Base-by-base conservation (phyloP, 2,329 filamentous ascomycete genomes). In the Epichloe sylvatica region DNA sequence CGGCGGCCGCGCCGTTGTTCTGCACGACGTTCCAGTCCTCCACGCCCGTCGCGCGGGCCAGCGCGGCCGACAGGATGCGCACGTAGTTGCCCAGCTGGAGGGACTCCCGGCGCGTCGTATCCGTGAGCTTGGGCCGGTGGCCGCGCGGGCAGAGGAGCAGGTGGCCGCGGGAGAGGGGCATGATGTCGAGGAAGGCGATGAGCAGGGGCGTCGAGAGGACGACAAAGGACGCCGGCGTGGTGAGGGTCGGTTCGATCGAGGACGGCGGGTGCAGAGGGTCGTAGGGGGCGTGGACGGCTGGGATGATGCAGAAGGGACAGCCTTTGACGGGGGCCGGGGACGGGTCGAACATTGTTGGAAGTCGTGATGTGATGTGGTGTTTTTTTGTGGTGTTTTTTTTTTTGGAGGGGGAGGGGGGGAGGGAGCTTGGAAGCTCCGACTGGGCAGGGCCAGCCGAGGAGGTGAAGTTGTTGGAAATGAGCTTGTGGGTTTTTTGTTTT, bases 1-100 rank as follows among this genome's bases (percentile, higher is more conserved):
- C 89, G 2, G 91, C 91, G 34, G 88, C 80, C 3, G 82, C 82
- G 15, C 91, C 88, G 59, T 96, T 97, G 64, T 97, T 97, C 70
- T 97, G 91, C 49, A 97, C 87, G 33, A 97, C 81, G 66, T 98
- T 98, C 84, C 91, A 97, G 68, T 96, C 90, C 46, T 73, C 74
- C 1, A 87, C 78, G 9, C 82, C 84, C 2, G 83, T 86, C 0
- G 81, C 79, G 47, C 72, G 73, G 34, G 80, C 76, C 37, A 95
- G 73, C 0, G 86, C 85, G 19, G 78, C 71, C 17, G 84, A 86
- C 2, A 96, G 70, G 3, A 91, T 66, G 35, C 86, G 81, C 30
- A 94, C 75, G 70, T 74, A 78, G 52, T 65, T 63, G 59, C 86
- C 80, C 49, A 94, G 74, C 59, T 84, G 81, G 49, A 74, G 72